Evolutionary conservation across 2,329 filamentous ascomycete species (phyloP).

Genomic region (Fusarium neocosmosporiellum): DNA sequence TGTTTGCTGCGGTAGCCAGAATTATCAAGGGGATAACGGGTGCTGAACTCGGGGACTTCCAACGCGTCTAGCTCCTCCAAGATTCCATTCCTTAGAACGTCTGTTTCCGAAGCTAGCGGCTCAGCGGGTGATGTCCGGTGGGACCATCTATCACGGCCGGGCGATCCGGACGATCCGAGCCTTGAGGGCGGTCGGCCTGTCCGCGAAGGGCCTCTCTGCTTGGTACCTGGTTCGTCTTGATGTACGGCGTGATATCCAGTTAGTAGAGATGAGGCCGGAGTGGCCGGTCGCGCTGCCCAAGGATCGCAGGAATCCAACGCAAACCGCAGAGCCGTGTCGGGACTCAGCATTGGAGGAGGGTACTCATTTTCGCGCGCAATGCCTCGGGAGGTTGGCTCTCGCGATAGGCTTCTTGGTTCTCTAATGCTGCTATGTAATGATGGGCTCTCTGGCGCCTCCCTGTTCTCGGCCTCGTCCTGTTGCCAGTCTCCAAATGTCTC

Average conservation of each 20-base stretch:
- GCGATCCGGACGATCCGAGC: not conserved
- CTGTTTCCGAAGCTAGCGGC: no score
- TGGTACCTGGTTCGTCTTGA: not conserved
- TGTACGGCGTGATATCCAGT: not conserved
- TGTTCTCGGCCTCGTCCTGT: not conserved
- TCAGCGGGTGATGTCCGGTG: no score
- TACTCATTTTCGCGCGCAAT: not conserved
- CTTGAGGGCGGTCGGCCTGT: not conserved
- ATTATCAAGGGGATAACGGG: not conserved
- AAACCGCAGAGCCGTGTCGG: not conserved
- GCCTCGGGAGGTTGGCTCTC: not conserved
- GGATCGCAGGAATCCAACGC: not conserved
- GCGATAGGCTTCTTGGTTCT: not conserved
- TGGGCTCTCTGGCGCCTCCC: not conserved
- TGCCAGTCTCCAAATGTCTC: not conserved
- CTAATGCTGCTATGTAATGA: not conserved
- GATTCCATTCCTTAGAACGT: not conserved
- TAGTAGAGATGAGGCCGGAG: not conserved
- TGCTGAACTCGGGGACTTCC: not conserved
- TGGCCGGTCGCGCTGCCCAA: not conserved
- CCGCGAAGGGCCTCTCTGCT: not conserved
- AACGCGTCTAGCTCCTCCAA: not conserved
- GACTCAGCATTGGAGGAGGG: not conserved
- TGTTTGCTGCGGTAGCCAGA: not conserved
- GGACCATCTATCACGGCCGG: no score